Percentiles rank a stretch among this genome's conserved stretches.
phyloP scores from a whole-genome alignment of 1,284 basidiomycete species.

The Ceratobasidium sp. region DNA sequence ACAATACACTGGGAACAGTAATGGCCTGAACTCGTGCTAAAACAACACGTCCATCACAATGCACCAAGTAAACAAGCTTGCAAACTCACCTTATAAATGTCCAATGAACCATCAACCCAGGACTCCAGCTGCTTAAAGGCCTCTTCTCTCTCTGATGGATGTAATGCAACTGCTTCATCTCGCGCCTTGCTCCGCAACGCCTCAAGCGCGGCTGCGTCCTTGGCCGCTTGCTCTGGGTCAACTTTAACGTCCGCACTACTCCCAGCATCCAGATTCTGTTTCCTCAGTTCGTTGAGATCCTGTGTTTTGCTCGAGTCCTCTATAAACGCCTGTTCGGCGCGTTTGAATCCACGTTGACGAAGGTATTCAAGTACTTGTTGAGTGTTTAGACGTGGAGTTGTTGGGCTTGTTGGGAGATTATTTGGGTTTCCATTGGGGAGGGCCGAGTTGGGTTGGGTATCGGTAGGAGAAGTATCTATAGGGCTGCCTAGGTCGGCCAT shows the following conservation, averaged over 20 bases:
- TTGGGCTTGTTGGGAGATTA: slow-evolving; percentile 15
- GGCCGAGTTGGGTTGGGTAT: slow-evolving; percentile 26
- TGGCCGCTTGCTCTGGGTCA: slow-evolving; percentile 45
- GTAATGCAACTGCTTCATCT: slow-evolving; percentile 81
- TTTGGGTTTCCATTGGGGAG: slow-evolving; percentile 15
- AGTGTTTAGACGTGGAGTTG: slow-evolving; percentile 34
- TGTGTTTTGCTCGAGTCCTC: slow-evolving; percentile 54
- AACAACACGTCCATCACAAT: slow-evolving; percentile 17
- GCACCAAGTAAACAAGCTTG: slow-evolving; percentile 11
- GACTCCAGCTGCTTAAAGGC: slow-evolving; percentile 86
- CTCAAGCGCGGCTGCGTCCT: slow-evolving; percentile 63
- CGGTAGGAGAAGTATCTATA: slow-evolving; percentile 23
- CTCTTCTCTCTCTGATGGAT: slow-evolving; percentile 88
- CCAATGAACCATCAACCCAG: slow-evolving; percentile 92
- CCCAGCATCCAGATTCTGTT: slow-evolving; percentile 62
- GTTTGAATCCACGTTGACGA: slow-evolving; percentile 77
- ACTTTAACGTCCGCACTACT: slow-evolving; percentile 67
- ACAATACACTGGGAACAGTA: slow-evolving; percentile 95
- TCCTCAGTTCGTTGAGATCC: slow-evolving; percentile 55
- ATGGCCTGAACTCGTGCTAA: slow-evolving; percentile 90
- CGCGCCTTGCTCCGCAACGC: slow-evolving; percentile 78
- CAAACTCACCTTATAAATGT: slow-evolving; percentile 77
- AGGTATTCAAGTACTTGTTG: slow-evolving; percentile 79
- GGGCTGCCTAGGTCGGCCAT: slow-evolving; percentile 22
- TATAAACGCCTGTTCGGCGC: slow-evolving; percentile 76